A percentile compares a stretch with the other conserved stretches of the same genome.
Conservation (phyloP, 345 rosid genomes). For the Eucalyptus victrix region DNA sequence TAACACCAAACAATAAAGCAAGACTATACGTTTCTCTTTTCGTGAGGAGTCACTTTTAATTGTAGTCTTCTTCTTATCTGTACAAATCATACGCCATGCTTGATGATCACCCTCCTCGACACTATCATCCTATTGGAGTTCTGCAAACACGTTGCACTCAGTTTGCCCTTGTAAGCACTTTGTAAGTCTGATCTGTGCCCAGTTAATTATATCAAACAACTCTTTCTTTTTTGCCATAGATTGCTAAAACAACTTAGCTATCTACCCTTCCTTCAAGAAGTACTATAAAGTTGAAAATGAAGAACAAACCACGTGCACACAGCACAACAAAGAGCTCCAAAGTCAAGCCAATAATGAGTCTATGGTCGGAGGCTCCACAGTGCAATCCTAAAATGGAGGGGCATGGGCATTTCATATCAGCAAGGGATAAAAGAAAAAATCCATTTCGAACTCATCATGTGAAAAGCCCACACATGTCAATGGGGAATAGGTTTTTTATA, state of each 20-base stretch:
- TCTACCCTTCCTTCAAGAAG: background rate
- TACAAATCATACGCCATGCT: background rate
- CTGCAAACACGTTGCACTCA: background rate
- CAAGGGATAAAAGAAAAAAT: background rate
- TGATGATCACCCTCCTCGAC: background rate
- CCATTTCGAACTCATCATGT: background rate
- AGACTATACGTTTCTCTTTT: background rate
- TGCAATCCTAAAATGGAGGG: background rate
- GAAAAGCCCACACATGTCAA: background rate
- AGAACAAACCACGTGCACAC: background rate
- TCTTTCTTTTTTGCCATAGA: background rate
- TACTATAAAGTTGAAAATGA: background rate
- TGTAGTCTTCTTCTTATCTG: background rate
- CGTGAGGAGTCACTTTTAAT: background rate
- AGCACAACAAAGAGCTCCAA: background rate
- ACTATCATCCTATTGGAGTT: background rate
- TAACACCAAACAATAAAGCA: background rate
- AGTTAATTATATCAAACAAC: background rate
- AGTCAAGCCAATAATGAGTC: background rate
- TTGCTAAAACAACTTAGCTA: background rate
- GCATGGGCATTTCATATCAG: background rate
- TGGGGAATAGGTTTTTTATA: background rate
- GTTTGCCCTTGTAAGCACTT: background rate
- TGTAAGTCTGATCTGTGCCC: background rate
- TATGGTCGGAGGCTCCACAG: rapidly evolving